phyloP scores from a whole-genome alignment of 768 basidiomycete species.

The Russula griseocarnosa region DNA sequence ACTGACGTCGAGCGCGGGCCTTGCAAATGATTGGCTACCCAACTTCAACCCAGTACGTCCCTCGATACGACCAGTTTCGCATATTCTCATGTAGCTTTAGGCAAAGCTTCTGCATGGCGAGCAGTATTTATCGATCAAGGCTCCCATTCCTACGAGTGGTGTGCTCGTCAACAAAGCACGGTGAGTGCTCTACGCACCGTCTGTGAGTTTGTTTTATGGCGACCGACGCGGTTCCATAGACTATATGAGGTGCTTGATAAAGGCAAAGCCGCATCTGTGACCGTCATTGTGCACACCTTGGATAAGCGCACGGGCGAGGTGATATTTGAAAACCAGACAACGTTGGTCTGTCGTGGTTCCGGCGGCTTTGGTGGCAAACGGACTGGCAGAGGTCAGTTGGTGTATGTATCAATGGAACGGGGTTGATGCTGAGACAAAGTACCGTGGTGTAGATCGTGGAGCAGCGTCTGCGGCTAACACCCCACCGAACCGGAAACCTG shows the following conservation, averaged over 20 bases:
- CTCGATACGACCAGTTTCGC: slow-evolving; percentile 4
- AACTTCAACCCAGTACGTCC: slow-evolving; percentile 86
- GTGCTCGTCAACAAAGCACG: slow-evolving; percentile 71
- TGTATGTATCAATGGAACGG: not conserved
- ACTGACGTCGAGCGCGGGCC: slow-evolving; percentile 62
- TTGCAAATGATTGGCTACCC: slow-evolving; percentile 83
- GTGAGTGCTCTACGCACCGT: slow-evolving; percentile 38
- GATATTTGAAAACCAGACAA: slow-evolving; percentile 90
- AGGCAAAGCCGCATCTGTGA: slow-evolving; percentile 91
- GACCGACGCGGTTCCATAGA: slow-evolving; percentile 36
- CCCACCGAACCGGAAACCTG: slow-evolving; percentile 79
- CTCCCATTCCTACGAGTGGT: slow-evolving; percentile 79
- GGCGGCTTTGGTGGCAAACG: slow-evolving; percentile 97
- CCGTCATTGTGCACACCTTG: slow-evolving; percentile 69
- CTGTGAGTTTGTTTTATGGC: not conserved
- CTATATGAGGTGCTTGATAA: slow-evolving; percentile 81
- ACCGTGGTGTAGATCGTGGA: slow-evolving; percentile 66
- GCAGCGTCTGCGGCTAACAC: slow-evolving; percentile 77
- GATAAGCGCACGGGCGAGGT: slow-evolving; percentile 74
- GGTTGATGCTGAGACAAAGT: not conserved
- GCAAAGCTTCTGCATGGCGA: slow-evolving; percentile 98
- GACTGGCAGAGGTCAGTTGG: slow-evolving; percentile 62
- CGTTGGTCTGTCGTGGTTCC: slow-evolving; percentile 85
- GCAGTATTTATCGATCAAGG: slow-evolving; percentile 87
- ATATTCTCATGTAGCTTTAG: slow-evolving; percentile 37